A percentile compares a stretch with the other conserved stretches of the same genome.
phyloP scores from a whole-genome alignment of 176 grass and related monocot genomes.

The Phragmites australis region DNA sequence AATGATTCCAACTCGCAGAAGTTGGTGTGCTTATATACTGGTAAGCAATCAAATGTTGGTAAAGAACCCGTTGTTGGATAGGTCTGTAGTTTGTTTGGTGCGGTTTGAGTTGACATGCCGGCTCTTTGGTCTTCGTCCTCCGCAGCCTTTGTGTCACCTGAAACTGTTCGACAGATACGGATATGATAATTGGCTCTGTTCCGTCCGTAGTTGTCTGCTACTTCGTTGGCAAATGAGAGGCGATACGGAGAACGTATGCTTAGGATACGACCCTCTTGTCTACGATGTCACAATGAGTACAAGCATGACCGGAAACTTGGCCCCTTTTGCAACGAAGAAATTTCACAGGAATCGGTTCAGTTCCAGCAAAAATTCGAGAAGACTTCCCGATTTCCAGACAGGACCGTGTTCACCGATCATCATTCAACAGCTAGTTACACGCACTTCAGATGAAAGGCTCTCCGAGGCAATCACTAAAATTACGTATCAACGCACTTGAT shows the following conservation, averaged over 20 bases:
- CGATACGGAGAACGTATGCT: background rate
- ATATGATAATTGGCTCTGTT: background rate
- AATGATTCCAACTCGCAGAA: background rate
- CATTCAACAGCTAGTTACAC: background rate
- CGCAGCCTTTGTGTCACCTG: conserved; percentile 51
- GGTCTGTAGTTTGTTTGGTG: conserved; percentile 13
- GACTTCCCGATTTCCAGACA: too few species aligned
- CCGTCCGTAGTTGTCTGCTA: conserved; percentile 14
- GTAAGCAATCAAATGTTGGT: background rate
- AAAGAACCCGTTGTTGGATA: conserved; percentile 37
- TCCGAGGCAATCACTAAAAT: background rate
- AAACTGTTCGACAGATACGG: conserved; percentile 32
- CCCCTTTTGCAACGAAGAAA: background rate
- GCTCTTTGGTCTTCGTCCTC: background rate
- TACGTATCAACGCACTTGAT: background rate
- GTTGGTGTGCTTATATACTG: conserved; percentile 39
- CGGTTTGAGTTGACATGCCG: conserved; percentile 10
- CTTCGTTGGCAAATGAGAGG: background rate
- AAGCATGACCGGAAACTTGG: background rate
- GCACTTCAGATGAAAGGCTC: background rate
- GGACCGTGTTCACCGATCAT: too few species aligned
- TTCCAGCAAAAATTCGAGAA: background rate
- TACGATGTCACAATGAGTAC: background rate
- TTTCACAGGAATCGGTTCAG: background rate
- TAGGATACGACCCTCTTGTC: background rate